Evolutionary conservation across 495 filamentous ascomycete species (phyloP).

Genomic region (Lepidopterella palustris): DNA sequence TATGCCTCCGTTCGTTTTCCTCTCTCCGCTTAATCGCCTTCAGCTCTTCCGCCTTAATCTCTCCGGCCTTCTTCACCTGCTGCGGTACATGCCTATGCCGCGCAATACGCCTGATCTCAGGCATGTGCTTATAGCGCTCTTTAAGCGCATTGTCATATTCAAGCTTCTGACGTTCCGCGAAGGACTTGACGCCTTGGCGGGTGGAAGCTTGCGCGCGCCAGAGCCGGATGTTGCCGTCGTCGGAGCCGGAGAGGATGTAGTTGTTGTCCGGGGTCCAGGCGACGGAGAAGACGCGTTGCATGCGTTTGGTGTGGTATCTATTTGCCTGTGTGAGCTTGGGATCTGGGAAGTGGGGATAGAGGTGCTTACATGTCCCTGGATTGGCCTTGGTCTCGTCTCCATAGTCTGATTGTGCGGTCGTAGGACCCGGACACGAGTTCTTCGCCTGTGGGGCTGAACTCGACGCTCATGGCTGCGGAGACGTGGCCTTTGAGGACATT

Average conservation of each 20-base stretch:
- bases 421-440: conserved; percentile 89
- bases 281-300: conserved; percentile 90
- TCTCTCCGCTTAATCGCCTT: conserved; percentile 77
- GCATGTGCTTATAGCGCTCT: conserved; percentile 88
- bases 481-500: conserved; percentile 97
- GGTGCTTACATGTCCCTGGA: conserved; percentile 82
- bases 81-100: conserved; percentile 89
- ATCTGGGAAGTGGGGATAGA: no score
- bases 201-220: conserved; percentile 88
- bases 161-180: conserved; percentile 73
- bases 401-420: conserved; percentile 73
- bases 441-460: conserved; percentile 90
- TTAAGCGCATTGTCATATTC: conserved; percentile 85
- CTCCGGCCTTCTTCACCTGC: conserved; percentile 91
- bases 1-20: conserved; percentile 92
- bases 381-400: conserved; percentile 72
- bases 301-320: conserved; percentile 97
- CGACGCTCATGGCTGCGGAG: conserved; percentile 92
- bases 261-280: conserved; percentile 82
- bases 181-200: conserved; percentile 76
- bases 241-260: conserved; percentile 77
- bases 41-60: conserved; percentile 92
- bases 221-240: conserved; percentile 89
- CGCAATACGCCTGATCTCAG: conserved; percentile 84
- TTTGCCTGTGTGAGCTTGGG: no score